Evolutionary conservation across 768 basidiomycete species (phyloP).

Genomic region (Podaxis carcinomalis): DNA sequence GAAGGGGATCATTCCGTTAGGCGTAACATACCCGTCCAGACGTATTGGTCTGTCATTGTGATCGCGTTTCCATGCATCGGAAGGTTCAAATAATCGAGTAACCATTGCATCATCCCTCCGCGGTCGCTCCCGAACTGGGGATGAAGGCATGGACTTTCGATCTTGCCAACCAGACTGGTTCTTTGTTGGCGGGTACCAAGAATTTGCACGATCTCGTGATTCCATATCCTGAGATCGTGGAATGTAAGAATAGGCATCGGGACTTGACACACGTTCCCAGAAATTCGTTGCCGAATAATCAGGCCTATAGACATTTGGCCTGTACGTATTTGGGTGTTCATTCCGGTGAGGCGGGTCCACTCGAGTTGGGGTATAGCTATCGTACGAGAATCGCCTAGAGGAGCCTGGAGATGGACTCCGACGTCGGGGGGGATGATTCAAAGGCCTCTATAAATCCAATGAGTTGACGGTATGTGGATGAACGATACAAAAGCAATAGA

Average conservation of each 20-base stretch:
- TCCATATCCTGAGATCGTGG: slow-evolving; percentile 36
- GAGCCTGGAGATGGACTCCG: slow-evolving; percentile 47
- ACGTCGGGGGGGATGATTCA: slow-evolving; percentile 31
- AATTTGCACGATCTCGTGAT: slow-evolving; percentile 40
- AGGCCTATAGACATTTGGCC: slow-evolving; percentile 32
- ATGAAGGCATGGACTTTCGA: slow-evolving; percentile 34
- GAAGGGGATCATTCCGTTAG: neutral
- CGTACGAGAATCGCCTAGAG: slow-evolving; percentile 41
- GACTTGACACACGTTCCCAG: slow-evolving; percentile 48
- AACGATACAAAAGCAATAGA: slow-evolving; percentile 3
- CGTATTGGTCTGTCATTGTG: slow-evolving; percentile 41
- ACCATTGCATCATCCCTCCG: slow-evolving; percentile 30
- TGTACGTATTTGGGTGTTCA: slow-evolving; percentile 37
- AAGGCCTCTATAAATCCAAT: slow-evolving; percentile 27
- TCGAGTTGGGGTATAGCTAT: slow-evolving; percentile 46
- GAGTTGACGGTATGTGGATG: slow-evolving; percentile 7
- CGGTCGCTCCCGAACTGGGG: slow-evolving; percentile 29
- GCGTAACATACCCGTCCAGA: slow-evolving; percentile 33
- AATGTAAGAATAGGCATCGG: slow-evolving; percentile 40
- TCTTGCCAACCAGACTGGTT: slow-evolving; percentile 33
- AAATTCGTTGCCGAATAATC: slow-evolving; percentile 23
- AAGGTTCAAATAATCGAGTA: slow-evolving; percentile 66
- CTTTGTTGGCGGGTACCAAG: slow-evolving; percentile 34
- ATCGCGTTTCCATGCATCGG: slow-evolving; percentile 64
- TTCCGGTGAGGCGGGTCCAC: slow-evolving; percentile 32